These are phyloP conservation scores for Monilinia polystroma DNA, from an alignment of 2,329 filamentous ascomycete species.

Conservation along the genomic window DNA sequence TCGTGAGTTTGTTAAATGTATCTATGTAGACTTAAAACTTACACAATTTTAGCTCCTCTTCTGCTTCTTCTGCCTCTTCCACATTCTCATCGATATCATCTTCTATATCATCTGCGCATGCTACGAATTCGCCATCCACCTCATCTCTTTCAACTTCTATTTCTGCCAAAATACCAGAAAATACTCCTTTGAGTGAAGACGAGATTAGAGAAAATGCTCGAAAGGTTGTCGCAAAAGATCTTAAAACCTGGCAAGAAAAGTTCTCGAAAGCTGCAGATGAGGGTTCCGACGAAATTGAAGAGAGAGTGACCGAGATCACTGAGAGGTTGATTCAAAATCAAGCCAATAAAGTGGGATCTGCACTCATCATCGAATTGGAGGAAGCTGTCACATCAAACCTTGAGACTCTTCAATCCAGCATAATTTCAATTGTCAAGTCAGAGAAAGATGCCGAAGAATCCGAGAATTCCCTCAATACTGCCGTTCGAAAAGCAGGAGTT, in stretches of 20 bases:
- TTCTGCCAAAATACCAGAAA: slow-evolving; percentile 36
- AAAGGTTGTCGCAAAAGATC: slow-evolving; percentile 71
- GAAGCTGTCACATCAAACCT: slow-evolving; percentile 64
- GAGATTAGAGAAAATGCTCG: slow-evolving; percentile 58
- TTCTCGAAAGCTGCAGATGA: slow-evolving; percentile 84
- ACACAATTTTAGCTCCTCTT: slow-evolving; percentile 33
- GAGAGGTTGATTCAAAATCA: slow-evolving; percentile 64
- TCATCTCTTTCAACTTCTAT: slow-evolving; percentile 29
- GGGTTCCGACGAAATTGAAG: slow-evolving; percentile 66
- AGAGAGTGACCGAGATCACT: slow-evolving; percentile 69
- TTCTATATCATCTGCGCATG: slow-evolving; percentile 32
- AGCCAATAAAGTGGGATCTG: slow-evolving; percentile 63
- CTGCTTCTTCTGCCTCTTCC: slow-evolving; percentile 37
- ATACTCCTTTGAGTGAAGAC: slow-evolving; percentile 45
- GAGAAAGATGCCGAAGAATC: slow-evolving; percentile 49
- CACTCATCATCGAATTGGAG: slow-evolving; percentile 67
- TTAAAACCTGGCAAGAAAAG: slow-evolving; percentile 83
- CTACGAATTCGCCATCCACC: slow-evolving; percentile 27
- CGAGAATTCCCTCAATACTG: slow-evolving; percentile 51
- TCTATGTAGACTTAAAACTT: slow-evolving; percentile 25
- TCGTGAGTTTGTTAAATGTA: slow-evolving; percentile 39
- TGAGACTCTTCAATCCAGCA: slow-evolving; percentile 62
- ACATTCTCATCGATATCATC: slow-evolving; percentile 35
- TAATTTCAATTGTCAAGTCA: slow-evolving; percentile 59
- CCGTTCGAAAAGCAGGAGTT: slow-evolving; percentile 58